Conservation (phyloP, 148 eudicot species). For the Oxyria digyna region DNA sequence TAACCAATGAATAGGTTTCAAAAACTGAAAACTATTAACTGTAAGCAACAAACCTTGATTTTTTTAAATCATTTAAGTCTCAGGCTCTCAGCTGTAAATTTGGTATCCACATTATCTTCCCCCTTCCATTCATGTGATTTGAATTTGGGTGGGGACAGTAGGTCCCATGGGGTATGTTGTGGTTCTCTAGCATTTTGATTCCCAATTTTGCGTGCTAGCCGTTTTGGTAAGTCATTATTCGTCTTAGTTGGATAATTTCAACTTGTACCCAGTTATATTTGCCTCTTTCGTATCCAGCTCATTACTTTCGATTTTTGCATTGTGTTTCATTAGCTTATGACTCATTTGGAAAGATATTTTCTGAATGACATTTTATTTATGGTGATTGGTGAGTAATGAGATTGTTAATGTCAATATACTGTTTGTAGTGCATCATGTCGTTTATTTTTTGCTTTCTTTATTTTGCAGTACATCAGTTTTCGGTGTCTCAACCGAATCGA, state of each 20-base stretch:
- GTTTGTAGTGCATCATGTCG: neutral
- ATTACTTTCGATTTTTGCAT: neutral
- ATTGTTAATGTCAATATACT: neutral
- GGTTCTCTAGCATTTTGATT: neutral
- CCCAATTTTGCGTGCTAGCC: neutral
- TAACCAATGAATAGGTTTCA: neutral
- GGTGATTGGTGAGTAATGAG: neutral
- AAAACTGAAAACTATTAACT: no score
- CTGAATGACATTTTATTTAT: neutral
- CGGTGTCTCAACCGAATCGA: slow-evolving; percentile 97
- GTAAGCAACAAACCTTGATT: neutral
- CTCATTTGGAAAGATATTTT: neutral
- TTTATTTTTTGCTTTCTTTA: neutral
- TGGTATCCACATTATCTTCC: neutral
- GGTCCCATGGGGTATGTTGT: neutral
- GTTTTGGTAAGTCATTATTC: neutral
- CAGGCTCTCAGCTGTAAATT: neutral
- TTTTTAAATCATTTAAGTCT: neutral
- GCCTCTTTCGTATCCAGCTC: neutral
- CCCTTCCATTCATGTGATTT: neutral
- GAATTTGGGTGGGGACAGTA: neutral
- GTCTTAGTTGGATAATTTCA: neutral
- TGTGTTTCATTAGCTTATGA: neutral
- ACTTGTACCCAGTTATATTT: neutral
- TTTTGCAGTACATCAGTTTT: slow-evolving; percentile 78